Evolutionary conservation across 768 basidiomycete genomes (phyloP).

Genomic region (Candolleomyces aberdarensis): DNA sequence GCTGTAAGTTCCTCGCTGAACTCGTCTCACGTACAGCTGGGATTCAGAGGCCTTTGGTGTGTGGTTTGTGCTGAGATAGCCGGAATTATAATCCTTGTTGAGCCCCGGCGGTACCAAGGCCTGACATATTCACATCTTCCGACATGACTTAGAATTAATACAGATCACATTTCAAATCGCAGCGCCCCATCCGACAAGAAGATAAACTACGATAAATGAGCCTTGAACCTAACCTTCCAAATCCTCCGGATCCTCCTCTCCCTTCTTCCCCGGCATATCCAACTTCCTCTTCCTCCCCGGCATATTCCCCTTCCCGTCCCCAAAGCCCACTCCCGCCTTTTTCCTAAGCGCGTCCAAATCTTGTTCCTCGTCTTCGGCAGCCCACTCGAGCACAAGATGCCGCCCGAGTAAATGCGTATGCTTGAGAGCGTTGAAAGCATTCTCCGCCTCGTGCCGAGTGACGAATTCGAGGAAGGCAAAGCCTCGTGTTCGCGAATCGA

Average conservation of each 20-base stretch:
- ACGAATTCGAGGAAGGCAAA: conserved; percentile 97
- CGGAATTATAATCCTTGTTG: too few relatives aligned
- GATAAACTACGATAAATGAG: neutral
- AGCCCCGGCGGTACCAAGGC: too few relatives aligned
- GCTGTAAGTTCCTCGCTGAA: too few relatives aligned
- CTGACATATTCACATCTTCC: too few relatives aligned
- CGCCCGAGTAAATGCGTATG: conserved; percentile 96
- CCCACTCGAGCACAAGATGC: conserved; percentile 95
- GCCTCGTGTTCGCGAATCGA: conserved; percentile 84
- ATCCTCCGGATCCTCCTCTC: conserved; percentile 32
- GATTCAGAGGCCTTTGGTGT: too few relatives aligned
- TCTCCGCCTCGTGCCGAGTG: conserved; percentile 85
- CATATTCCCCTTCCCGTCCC: conserved; percentile 55
- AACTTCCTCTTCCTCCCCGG: conserved; percentile 78
- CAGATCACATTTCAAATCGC: too few relatives aligned
- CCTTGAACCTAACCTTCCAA: conserved; percentile 21
- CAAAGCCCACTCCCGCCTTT: conserved; percentile 79
- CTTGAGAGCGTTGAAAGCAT: conserved; percentile 78
- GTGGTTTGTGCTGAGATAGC: too few relatives aligned
- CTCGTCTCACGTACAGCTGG: too few relatives aligned
- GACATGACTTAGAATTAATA: too few relatives aligned
- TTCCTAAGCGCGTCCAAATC: conserved; percentile 73
- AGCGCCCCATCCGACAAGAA: too few relatives aligned
- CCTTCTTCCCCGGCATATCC: conserved; percentile 42
- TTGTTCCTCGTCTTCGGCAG: conserved; percentile 68